Conservation (phyloP, 2,329 filamentous ascomycete genomes). For the Pseudogymnoascus sp. region DNA sequence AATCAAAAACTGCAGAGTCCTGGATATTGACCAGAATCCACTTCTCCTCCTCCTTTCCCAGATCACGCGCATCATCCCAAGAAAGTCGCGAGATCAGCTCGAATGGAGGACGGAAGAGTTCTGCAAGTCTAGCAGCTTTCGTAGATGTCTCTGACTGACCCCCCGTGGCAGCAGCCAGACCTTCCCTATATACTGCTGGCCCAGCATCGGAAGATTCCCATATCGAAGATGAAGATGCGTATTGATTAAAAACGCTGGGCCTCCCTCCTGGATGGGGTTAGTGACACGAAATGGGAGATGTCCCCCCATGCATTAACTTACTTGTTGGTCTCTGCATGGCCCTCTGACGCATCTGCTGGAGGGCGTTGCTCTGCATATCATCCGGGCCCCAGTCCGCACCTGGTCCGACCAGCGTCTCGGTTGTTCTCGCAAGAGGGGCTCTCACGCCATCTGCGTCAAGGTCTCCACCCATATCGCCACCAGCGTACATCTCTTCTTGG, state of each 20-base stretch:
- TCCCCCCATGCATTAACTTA: constrained; percentile 12
- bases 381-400: constrained; percentile 40
- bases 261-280: constrained; percentile 28
- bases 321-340: constrained; percentile 19
- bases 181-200: constrained; percentile 38
- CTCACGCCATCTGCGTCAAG: constrained; percentile 55
- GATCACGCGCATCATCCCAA: constrained; percentile 78
- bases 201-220: constrained; percentile 40
- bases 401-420: constrained; percentile 76
- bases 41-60: constrained; percentile 81
- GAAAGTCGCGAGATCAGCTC: constrained; percentile 72
- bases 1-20: constrained; percentile 87
- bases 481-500: constrained; percentile 83
- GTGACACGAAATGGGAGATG: neutral
- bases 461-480: constrained; percentile 33
- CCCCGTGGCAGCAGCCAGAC: constrained; percentile 52
- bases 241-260: constrained; percentile 63
- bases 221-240: constrained; percentile 38
- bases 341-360: constrained; percentile 27
- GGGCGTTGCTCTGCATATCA: constrained; percentile 26
- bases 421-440: constrained; percentile 84
- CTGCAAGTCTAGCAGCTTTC: constrained; percentile 72
- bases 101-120: constrained; percentile 87
- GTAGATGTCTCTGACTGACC: constrained; percentile 56
- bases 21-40: constrained; percentile 97